Evolutionary conservation across 345 rosid genomes (phyloP).

Genomic region (Citrus maxima): DNA sequence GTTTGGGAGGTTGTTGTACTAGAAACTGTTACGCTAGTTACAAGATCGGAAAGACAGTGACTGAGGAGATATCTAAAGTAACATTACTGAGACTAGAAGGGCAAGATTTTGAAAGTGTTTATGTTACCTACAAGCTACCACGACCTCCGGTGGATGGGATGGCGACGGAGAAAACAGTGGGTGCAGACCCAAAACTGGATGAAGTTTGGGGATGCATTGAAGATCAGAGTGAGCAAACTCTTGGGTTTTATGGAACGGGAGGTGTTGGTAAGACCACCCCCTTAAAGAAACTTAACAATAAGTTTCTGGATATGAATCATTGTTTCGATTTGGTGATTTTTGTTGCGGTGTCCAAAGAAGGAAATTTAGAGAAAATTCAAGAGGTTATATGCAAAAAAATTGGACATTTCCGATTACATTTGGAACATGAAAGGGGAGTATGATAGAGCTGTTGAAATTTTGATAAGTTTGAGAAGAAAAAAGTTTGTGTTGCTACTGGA

Average conservation of each 20-base stretch:
- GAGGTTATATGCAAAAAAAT: background rate
- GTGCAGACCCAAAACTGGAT: background rate
- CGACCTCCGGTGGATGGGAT: background rate
- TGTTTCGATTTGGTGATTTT: background rate
- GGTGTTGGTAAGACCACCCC: slow-evolving; percentile 8
- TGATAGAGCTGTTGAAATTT: background rate
- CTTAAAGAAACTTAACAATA: background rate
- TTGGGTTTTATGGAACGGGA: background rate
- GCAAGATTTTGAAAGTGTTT: background rate
- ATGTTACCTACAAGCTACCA: background rate
- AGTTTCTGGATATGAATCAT: background rate
- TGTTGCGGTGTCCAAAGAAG: background rate
- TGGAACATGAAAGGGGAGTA: background rate
- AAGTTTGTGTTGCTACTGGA: slow-evolving; percentile 22
- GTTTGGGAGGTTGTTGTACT: background rate
- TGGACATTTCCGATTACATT: background rate
- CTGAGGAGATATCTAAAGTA: background rate
- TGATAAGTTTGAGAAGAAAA: background rate
- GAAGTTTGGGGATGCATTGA: background rate
- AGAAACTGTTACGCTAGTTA: background rate
- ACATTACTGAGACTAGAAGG: background rate
- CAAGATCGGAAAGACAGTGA: background rate
- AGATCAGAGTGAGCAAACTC: background rate
- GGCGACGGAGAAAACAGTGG: background rate
- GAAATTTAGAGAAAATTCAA: background rate